These are phyloP conservation scores for Podaxis pistillaris DNA, from an alignment of 768 basidiomycete genomes.

Conservation along the genomic window DNA sequence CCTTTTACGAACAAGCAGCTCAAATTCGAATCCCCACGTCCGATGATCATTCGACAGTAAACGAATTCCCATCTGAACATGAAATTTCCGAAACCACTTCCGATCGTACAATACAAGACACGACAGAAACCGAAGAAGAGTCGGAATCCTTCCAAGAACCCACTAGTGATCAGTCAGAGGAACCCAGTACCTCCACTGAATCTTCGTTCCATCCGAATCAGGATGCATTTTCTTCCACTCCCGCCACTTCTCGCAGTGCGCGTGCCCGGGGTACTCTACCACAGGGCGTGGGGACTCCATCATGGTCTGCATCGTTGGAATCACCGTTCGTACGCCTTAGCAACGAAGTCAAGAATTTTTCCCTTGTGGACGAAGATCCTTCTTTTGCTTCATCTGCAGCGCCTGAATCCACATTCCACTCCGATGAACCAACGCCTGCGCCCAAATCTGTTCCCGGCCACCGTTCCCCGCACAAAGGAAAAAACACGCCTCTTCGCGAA, in stretches of 20 bases:
- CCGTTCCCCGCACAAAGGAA: conserved; percentile 40
- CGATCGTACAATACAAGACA: conserved; percentile 9
- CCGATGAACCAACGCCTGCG: conserved; percentile 13
- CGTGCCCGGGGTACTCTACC: conserved; percentile 37
- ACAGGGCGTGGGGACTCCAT: conserved; percentile 46
- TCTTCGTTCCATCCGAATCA: conserved; percentile 74
- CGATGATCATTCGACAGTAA: conserved; percentile 61
- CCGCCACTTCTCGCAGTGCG: conserved; percentile 48
- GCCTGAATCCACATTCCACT: conserved; percentile 19
- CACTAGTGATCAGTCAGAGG: conserved; percentile 21
- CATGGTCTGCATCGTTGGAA: conserved; percentile 75
- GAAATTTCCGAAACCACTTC: conserved; percentile 28
- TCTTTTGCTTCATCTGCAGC: conserved; percentile 17
- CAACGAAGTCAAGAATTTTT: conserved; percentile 57
- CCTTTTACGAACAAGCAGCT: conserved; percentile 94
- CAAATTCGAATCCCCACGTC: conserved; percentile 78
- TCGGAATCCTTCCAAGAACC: conserved; percentile 21
- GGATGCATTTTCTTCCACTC: conserved; percentile 77
- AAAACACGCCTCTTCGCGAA: conserved; percentile 44
- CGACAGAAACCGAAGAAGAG: conserved; percentile 25
- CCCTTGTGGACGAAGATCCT: conserved; percentile 36
- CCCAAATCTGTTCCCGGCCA: conserved; percentile 22
- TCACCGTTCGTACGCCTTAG: conserved; percentile 70
- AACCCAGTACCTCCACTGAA: conserved; percentile 55
- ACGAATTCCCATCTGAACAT: conserved; percentile 46